Conservation (phyloP, 768 basidiomycete species). For the Amanita rimosa region DNA sequence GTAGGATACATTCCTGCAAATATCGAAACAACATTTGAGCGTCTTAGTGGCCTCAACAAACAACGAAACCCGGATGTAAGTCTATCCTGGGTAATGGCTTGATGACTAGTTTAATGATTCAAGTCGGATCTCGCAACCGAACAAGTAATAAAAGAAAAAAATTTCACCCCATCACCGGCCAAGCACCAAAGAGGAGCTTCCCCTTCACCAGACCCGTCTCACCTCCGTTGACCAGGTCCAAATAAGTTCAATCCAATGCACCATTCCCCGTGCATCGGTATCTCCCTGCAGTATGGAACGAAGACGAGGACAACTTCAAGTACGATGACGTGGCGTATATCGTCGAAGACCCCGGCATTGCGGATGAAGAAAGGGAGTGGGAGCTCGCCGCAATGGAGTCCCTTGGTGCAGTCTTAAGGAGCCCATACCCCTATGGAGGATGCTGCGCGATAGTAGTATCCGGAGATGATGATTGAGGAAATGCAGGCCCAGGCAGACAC, state of each 20-base stretch:
- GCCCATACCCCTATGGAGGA: no score
- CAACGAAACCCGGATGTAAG: constrained; percentile 89
- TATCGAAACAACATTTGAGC: constrained; percentile 96
- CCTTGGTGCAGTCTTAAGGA: no score
- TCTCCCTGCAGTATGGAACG: constrained; percentile 74
- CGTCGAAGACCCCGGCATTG: no score
- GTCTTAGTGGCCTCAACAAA: constrained; percentile 91
- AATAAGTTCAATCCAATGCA: constrained; percentile 62
- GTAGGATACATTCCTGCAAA: constrained; percentile 99
- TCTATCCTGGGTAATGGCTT: background rate
- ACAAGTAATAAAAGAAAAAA: constrained; percentile 50
- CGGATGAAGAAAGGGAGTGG: no score
- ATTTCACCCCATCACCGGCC: constrained; percentile 42
- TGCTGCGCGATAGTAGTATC: no score
- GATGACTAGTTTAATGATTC: constrained; percentile 2
- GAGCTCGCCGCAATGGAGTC: no score
- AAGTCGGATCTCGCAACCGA: constrained; percentile 71
- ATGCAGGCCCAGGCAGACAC: no score
- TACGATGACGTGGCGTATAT: no score
- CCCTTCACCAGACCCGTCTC: constrained; percentile 33
- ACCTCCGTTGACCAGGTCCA: constrained; percentile 19
- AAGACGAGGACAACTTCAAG: constrained; percentile 66
- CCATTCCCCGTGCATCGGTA: constrained; percentile 62
- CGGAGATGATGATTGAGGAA: no score
- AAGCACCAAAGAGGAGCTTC: constrained; percentile 34